Conservation (phyloP, 352 stramenopile species). For the Pelagophyceae sp. region DNA sequence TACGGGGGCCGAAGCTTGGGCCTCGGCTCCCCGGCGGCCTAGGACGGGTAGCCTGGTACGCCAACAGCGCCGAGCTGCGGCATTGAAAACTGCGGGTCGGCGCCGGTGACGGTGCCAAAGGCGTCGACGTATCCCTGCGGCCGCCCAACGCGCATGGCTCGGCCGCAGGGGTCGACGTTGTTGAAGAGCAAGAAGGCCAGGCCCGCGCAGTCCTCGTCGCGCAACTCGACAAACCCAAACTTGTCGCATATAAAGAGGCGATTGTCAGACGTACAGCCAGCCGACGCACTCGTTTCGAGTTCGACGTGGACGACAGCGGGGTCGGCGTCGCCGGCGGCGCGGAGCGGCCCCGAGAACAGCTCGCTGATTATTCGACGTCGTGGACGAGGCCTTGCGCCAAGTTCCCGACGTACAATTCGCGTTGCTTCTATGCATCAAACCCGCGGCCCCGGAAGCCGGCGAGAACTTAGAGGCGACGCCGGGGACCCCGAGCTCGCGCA, state of each 20-base stretch:
- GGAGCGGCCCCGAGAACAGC: neutral
- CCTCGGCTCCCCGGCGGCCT: no score
- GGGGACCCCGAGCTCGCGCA: neutral
- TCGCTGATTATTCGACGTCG: neutral
- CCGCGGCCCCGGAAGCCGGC: neutral
- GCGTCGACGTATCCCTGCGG: neutral
- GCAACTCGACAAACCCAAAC: conserved; percentile 11
- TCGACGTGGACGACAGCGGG: neutral
- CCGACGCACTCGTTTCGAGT: no score
- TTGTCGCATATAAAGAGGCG: neutral
- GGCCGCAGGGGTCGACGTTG: neutral
- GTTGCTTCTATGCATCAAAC: neutral
- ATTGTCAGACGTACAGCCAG: no score
- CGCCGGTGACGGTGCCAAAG: neutral
- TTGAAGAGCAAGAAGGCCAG: neutral
- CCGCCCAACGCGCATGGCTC: neutral
- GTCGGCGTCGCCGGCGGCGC: no score
- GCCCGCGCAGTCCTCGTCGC: neutral
- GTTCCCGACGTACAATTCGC: conserved; percentile 8
- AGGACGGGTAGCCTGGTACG: no score
- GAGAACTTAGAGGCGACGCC: neutral
- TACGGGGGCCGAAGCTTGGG: no score
- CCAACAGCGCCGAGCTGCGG: no score
- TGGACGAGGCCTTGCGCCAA: neutral
- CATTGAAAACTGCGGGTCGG: no score